Percentiles rank a stretch among this genome's conserved stretches.
Evolutionary conservation across 1,139 yeast genomes (phyloP).

Genomic region (Diutina pseudorugosa): DNA sequence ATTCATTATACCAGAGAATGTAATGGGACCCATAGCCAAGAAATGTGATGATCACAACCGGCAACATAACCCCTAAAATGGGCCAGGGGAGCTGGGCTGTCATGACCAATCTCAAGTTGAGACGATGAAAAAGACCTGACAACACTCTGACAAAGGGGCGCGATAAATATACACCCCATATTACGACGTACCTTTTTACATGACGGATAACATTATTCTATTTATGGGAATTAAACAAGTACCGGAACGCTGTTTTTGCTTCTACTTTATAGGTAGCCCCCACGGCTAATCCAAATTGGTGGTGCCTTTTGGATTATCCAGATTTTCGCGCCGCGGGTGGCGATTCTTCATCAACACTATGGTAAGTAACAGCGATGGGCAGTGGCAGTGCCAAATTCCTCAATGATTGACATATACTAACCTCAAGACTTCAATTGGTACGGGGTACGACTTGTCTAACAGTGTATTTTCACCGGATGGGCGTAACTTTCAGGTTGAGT

Average conservation of each 20-base stretch:
- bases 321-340: slow-evolving; percentile 4
- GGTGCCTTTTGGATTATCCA: neutral
- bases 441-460: slow-evolving; percentile 93
- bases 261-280: too few species aligned
- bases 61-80: slow-evolving; percentile 26
- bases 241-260: too few species aligned
- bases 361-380: neutral
- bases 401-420: slow-evolving; percentile 1
- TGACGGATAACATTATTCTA: too few species aligned
- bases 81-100: neutral
- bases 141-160: too few species aligned
- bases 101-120: neutral
- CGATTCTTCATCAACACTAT: neutral
- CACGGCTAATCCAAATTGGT: too few species aligned
- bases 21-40: slow-evolving; percentile 58
- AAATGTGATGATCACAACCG: slow-evolving; percentile 44
- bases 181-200: too few species aligned
- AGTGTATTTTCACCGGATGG: slow-evolving; percentile 86
- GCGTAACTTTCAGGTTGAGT: slow-evolving; percentile 95
- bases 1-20: slow-evolving; percentile 38
- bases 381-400: neutral
- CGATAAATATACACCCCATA: too few species aligned
- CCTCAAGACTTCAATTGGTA: slow-evolving; percentile 78
- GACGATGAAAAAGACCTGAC: neutral
- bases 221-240: too few species aligned